These are phyloP conservation scores for Aspergillus arachidicola DNA, from an alignment of 2,329 filamentous ascomycete species.

Conservation along the genomic window DNA sequence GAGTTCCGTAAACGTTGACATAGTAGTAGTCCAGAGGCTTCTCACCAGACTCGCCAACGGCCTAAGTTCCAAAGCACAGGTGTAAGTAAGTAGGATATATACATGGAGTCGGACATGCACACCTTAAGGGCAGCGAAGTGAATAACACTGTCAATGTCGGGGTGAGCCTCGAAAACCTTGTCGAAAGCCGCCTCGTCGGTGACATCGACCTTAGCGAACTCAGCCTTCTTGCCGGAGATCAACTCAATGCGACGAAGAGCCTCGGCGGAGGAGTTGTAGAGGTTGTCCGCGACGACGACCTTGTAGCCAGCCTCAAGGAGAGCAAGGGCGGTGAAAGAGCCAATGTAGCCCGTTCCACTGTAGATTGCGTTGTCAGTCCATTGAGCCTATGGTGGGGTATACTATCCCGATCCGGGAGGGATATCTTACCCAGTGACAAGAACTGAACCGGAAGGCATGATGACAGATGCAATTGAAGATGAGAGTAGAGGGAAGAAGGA, in stretches of 20 bases:
- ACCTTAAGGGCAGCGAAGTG: slow-evolving; percentile 98
- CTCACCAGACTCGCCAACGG: slow-evolving; percentile 91
- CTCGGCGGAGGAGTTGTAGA: slow-evolving; percentile 95
- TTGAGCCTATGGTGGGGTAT: neutral
- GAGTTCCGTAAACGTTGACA: slow-evolving; percentile 92
- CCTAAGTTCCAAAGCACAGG: slow-evolving; percentile 53
- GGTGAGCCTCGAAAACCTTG: slow-evolving; percentile 83
- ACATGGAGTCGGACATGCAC: slow-evolving; percentile 5
- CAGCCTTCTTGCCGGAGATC: slow-evolving; percentile 82
- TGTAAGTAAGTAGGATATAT: slow-evolving; percentile 1
- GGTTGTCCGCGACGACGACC: slow-evolving; percentile 92
- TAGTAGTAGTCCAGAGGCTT: slow-evolving; percentile 97
- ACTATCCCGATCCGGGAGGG: slow-evolving; percentile 22
- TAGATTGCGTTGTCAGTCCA: slow-evolving; percentile 24
- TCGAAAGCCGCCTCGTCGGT: slow-evolving; percentile 83
- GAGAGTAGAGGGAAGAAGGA: neutral
- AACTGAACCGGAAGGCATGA: slow-evolving; percentile 82
- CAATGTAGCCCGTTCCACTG: slow-evolving; percentile 98
- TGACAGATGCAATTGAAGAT: slow-evolving; percentile 18
- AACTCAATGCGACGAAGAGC: slow-evolving; percentile 93
- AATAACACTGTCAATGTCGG: slow-evolving; percentile 95
- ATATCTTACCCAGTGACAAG: slow-evolving; percentile 82
- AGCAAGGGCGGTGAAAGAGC: slow-evolving; percentile 90
- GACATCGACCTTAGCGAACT: slow-evolving; percentile 84
- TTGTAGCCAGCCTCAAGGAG: slow-evolving; percentile 94